These are phyloP conservation scores for Oryza coarctata DNA, from an alignment of 176 grass and related monocot genomes.

Conservation along the genomic window DNA sequence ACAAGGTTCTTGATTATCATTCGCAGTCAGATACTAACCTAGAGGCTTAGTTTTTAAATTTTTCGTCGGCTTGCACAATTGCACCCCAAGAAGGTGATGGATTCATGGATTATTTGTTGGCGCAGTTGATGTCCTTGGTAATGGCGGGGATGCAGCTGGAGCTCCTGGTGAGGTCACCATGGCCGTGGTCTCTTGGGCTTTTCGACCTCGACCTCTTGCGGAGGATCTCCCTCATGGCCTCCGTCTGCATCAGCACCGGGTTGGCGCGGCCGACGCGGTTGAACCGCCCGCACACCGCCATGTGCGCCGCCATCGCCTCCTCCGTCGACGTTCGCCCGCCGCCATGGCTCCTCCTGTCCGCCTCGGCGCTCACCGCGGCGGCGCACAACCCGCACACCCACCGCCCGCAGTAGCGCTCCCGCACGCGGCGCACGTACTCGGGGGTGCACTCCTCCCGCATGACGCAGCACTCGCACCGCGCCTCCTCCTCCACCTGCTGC, in stretches of 20 bases:
- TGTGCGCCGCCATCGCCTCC: constrained; percentile 66
- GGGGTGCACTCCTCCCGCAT: constrained; percentile 89
- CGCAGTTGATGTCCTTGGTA: constrained; percentile 51
- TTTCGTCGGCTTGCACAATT: not conserved
- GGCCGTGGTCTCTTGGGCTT: constrained; percentile 40
- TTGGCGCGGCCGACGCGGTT: constrained; percentile 64
- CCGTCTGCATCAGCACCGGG: constrained; percentile 84
- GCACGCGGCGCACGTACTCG: constrained; percentile 66
- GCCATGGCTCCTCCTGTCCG: constrained; percentile 29
- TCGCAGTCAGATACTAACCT: not conserved
- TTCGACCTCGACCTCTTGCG: constrained; percentile 68
- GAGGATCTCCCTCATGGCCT: constrained; percentile 87
- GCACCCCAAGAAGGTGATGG: not conserved
- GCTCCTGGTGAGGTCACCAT: constrained; percentile 55
- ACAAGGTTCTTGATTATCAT: not conserved
- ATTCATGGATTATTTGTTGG: not conserved
- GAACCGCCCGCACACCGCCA: constrained; percentile 68
- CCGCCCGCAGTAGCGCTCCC: constrained; percentile 66
- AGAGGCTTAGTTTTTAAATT: not conserved
- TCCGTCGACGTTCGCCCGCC: constrained; percentile 34
- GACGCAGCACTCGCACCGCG: constrained; percentile 83
- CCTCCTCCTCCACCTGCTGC: constrained; percentile 47
- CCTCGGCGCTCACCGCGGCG: constrained; percentile 62
- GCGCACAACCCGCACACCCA: constrained; percentile 88
- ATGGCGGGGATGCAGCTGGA: constrained; percentile 95